Evolutionary conservation across 2,329 filamentous ascomycete species (phyloP).

Genomic region (Stemphylium vesicarium): DNA sequence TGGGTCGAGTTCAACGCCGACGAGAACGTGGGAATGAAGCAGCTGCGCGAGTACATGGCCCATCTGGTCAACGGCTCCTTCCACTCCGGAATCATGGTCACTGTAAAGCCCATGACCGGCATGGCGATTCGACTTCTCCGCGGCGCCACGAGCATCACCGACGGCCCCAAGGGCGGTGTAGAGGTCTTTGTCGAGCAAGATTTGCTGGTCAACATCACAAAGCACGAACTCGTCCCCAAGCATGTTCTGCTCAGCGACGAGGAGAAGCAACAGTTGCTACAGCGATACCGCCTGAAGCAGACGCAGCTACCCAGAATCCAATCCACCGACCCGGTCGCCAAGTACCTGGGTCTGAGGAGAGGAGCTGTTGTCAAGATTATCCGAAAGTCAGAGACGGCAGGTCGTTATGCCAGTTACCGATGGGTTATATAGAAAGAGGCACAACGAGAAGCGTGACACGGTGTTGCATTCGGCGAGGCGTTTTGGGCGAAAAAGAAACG

Average conservation of each 20-base stretch:
- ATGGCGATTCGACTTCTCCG: slow-evolving; percentile 63
- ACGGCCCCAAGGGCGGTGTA: slow-evolving; percentile 77
- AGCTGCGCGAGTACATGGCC: slow-evolving; percentile 88
- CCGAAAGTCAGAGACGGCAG: slow-evolving; percentile 90
- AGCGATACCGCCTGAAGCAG: slow-evolving; percentile 94
- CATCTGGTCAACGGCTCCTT: slow-evolving; percentile 80
- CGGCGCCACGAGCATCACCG: slow-evolving; percentile 34
- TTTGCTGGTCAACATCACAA: slow-evolving; percentile 95
- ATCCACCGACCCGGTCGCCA: slow-evolving; percentile 87
- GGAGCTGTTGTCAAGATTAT: slow-evolving; percentile 99
- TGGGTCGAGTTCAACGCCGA: slow-evolving; percentile 92
- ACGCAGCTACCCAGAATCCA: slow-evolving; percentile 94
- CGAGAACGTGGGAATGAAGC: slow-evolving; percentile 82
- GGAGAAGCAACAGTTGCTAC: slow-evolving; percentile 84
- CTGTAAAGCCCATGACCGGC: slow-evolving; percentile 79
- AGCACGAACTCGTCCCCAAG: slow-evolving; percentile 94
- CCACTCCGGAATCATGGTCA: slow-evolving; percentile 90
- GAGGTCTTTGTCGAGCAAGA: slow-evolving; percentile 97
- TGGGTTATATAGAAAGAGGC: slow-evolving; percentile 58
- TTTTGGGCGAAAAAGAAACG: slow-evolving; percentile 34
- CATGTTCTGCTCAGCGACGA: slow-evolving; percentile 89
- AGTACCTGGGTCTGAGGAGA: slow-evolving; percentile 86
- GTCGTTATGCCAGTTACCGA: slow-evolving; percentile 94
- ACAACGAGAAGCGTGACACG: neutral
- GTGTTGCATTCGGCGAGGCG: slow-evolving; percentile 37